A percentile compares a stretch with the other conserved stretches of the same genome.
Evolutionary conservation across 495 filamentous ascomycete genomes (phyloP).

Genomic region (Talaromyces thailandensis): DNA sequence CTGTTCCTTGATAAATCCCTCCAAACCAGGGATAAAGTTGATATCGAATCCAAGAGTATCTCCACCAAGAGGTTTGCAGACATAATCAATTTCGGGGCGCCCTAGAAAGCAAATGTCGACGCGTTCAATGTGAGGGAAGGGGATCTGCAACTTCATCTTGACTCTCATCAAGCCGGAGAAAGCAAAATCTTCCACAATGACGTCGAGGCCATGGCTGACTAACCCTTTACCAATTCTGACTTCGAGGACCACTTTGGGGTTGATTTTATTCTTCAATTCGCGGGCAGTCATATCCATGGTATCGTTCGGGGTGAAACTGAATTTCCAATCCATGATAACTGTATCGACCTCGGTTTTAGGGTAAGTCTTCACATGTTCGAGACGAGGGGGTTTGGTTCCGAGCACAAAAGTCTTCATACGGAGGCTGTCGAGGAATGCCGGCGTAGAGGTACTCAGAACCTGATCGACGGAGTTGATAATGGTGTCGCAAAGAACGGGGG

Average conservation of each 20-base stretch:
- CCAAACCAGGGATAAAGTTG: constrained; percentile 93
- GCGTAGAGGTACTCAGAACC: constrained; percentile 83
- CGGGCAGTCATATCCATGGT: constrained; percentile 79
- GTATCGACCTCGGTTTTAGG: constrained; percentile 91
- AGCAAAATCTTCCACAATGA: constrained; percentile 96
- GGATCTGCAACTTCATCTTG: constrained; percentile 93
- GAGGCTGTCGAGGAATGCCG: constrained; percentile 87
- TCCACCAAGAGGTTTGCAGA: constrained; percentile 93
- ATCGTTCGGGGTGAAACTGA: constrained; percentile 97
- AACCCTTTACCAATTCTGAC: constrained; percentile 89
- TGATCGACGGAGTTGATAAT: constrained; percentile 92
- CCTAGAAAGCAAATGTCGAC: constrained; percentile 84
- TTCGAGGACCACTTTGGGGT: constrained; percentile 93
- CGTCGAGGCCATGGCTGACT: constrained; percentile 90
- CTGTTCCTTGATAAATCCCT: constrained; percentile 88
- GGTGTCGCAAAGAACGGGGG: constrained; percentile 83
- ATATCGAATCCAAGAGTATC: constrained; percentile 96
- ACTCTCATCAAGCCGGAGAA: constrained; percentile 91
- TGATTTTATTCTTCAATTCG: constrained; percentile 89
- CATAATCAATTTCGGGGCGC: constrained; percentile 77
- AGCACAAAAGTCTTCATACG: constrained; percentile 85
- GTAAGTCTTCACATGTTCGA: constrained; percentile 98
- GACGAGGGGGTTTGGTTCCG: constrained; percentile 85
- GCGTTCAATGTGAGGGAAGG: constrained; percentile 89
- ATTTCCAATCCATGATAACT: constrained; percentile 99